A percentile compares a stretch with the other conserved stretches of the same genome.
Evolutionary conservation across 139 green algal species (phyloP).

Genomic region (Chlamydomonas applanata): DNA sequence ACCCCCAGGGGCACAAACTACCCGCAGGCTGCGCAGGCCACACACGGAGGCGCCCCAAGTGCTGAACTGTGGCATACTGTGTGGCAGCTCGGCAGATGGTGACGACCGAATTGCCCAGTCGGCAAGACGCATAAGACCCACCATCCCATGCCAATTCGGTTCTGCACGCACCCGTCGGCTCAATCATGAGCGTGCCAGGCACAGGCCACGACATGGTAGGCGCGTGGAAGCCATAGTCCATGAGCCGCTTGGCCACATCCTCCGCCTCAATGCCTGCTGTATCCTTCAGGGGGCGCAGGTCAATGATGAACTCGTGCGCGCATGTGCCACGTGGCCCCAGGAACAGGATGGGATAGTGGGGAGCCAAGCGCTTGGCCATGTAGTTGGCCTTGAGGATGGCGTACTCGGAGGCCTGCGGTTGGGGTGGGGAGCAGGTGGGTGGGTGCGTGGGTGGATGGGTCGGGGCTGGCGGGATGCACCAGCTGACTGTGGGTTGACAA

Average conservation of each 20-base stretch:
- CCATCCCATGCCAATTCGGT: neutral
- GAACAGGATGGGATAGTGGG: slow-evolving; percentile 87
- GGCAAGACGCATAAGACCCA: neutral
- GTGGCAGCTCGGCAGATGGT: too few species aligned
- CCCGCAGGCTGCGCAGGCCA: too few species aligned
- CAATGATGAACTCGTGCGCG: slow-evolving; percentile 99
- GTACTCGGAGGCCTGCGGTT: slow-evolving; percentile 29
- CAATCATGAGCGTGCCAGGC: slow-evolving; percentile 97
- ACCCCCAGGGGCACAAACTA: too few species aligned
- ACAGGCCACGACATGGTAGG: slow-evolving; percentile 99
- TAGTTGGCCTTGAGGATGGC: slow-evolving; percentile 93
- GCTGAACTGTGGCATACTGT: too few species aligned
- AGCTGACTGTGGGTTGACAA: too few species aligned
- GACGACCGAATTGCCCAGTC: too few species aligned
- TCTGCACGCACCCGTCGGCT: slow-evolving; percentile 75
- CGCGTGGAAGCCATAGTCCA: slow-evolving; percentile 98
- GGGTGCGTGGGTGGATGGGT: too few species aligned
- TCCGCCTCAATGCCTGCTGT: slow-evolving; percentile 73
- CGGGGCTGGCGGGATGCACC: too few species aligned
- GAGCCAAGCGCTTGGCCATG: slow-evolving; percentile 91
- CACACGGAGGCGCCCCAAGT: too few species aligned
- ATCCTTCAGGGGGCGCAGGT: slow-evolving; percentile 87
- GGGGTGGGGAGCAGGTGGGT: too few species aligned
- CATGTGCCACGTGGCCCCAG: slow-evolving; percentile 87
- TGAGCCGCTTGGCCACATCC: slow-evolving; percentile 98